These are phyloP conservation scores for Aspergillus clavatus DNA, from an alignment of 2,329 filamentous ascomycete species.

Conservation along the genomic window DNA sequence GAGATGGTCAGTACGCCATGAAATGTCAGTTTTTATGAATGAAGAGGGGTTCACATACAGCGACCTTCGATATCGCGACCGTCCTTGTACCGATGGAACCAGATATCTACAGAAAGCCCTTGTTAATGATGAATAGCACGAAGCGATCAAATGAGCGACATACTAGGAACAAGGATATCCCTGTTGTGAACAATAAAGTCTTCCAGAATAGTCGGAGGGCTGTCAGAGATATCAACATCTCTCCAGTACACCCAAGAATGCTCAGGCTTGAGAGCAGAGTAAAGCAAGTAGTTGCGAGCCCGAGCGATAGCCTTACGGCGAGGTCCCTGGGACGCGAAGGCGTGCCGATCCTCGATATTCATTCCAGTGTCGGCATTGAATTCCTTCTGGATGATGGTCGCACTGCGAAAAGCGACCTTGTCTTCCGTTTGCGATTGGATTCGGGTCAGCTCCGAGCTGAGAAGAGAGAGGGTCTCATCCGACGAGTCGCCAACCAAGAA, in stretches of 20 bases:
- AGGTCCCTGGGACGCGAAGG: slow-evolving; percentile 81
- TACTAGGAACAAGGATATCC: slow-evolving; percentile 93
- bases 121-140: slow-evolving; percentile 12
- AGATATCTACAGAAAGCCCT: slow-evolving; percentile 59
- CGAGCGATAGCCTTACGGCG: slow-evolving; percentile 84
- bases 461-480: slow-evolving; percentile 85
- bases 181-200: slow-evolving; percentile 92
- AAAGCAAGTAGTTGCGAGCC: slow-evolving; percentile 87
- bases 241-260: slow-evolving; percentile 99
- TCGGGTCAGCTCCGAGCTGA: slow-evolving; percentile 79
- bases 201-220: slow-evolving; percentile 79
- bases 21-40: not conserved
- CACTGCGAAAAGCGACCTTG: slow-evolving; percentile 78
- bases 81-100: slow-evolving; percentile 56
- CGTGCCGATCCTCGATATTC: slow-evolving; percentile 75
- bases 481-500: slow-evolving; percentile 90
- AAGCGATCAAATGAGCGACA: slow-evolving; percentile 32
- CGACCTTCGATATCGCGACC: slow-evolving; percentile 85
- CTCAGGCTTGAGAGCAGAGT: slow-evolving; percentile 78
- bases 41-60: slow-evolving; percentile 57
- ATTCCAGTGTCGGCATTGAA: slow-evolving; percentile 75
- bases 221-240: slow-evolving; percentile 93
- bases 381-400: slow-evolving; percentile 82
- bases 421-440: slow-evolving; percentile 74
- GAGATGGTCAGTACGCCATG: slow-evolving; percentile 17